Percentiles rank a stretch among this genome's conserved stretches.
Conservation (phyloP, 2,329 filamentous ascomycete species). For the Talaromyces funiculosus region DNA sequence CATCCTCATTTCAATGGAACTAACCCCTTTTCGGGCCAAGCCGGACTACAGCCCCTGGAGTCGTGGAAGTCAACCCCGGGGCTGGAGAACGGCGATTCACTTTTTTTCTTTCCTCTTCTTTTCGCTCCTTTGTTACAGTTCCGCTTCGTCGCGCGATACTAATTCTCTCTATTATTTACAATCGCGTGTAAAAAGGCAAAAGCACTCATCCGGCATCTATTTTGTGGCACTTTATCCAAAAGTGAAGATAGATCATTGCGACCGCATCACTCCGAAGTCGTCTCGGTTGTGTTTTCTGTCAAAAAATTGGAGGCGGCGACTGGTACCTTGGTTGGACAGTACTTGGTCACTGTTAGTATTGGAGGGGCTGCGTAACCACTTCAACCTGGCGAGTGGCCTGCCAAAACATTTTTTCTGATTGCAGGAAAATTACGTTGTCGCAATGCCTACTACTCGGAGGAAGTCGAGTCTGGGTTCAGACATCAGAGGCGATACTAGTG, state of each 20-base stretch:
- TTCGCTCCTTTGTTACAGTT: background rate
- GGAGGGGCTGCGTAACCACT: background rate
- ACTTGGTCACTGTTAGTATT: background rate
- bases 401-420: background rate
- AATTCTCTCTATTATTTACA: background rate
- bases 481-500: slow-evolving; percentile 43
- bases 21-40: slow-evolving; percentile 6
- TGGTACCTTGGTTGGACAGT: background rate
- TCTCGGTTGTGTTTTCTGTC: background rate
- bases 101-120: background rate
- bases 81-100: background rate
- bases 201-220: background rate
- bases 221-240: background rate
- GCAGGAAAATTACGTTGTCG: background rate
- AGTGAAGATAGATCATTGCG: background rate
- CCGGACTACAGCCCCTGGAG: slow-evolving; percentile 1
- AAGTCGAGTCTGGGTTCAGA: slow-evolving; percentile 43
- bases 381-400: background rate
- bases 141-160: background rate
- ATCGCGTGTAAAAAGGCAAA: too few relatives aligned
- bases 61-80: background rate
- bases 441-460: slow-evolving; percentile 38
- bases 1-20: background rate
- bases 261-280: background rate
- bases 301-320: background rate